Evolutionary conservation across 352 stramenopile species (phyloP).

Genomic region (Lagenidium giganteum): DNA sequence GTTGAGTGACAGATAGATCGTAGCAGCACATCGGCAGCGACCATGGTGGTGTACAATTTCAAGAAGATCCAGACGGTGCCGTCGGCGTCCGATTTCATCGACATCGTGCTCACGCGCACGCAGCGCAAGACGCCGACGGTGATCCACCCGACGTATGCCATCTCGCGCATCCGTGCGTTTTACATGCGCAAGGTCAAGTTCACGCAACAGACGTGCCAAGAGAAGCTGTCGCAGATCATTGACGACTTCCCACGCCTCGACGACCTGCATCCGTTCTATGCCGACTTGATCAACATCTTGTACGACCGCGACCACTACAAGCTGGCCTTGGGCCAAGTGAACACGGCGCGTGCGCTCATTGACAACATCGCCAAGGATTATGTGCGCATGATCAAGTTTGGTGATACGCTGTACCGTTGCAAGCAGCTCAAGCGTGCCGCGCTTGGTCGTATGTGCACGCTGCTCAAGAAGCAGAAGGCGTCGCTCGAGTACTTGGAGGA

Average conservation of each 20-base stretch:
- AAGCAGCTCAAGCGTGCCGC: constrained; percentile 99
- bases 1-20: no score
- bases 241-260: constrained; percentile 99
- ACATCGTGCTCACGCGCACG: constrained; percentile 99
- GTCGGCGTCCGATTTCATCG: constrained; percentile 96
- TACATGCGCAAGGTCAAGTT: constrained; percentile 99
- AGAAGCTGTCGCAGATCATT: constrained; percentile 97
- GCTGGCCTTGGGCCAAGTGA: constrained; percentile 98
- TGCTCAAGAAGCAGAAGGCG: constrained; percentile 99
- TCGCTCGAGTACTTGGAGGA: constrained; percentile 97
- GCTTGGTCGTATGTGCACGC: constrained; percentile 99
- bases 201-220: constrained; percentile 98
- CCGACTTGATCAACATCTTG: constrained; percentile 99
- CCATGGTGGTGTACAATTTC: constrained; percentile 99
- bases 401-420: constrained; percentile 98
- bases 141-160: constrained; percentile 97
- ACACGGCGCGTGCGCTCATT: constrained; percentile 97
- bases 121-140: constrained; percentile 99
- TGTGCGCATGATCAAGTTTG: constrained; percentile 99
- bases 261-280: constrained; percentile 98
- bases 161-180: constrained; percentile 94
- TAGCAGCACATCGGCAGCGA: constrained; percentile 6
- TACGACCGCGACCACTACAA: constrained; percentile 99
- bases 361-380: constrained; percentile 98
- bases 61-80: constrained; percentile 99